Evolutionary conservation across 202 grass and related monocot species (phyloP).

Genomic region (Panicum hallii): DNA sequence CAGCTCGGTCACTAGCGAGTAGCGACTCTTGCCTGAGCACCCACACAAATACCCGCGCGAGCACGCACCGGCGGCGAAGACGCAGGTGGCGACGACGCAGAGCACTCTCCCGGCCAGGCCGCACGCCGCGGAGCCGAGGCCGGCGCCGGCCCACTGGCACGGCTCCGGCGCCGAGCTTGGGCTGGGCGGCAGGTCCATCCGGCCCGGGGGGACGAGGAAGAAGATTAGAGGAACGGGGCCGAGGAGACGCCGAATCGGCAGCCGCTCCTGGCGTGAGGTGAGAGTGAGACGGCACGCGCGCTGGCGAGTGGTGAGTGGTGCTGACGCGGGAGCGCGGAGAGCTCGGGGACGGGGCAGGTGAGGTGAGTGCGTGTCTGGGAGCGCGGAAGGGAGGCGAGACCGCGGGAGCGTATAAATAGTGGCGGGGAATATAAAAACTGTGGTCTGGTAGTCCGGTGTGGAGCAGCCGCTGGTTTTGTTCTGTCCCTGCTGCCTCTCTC

Average conservation of each 20-base stretch:
- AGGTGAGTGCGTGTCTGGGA: background rate
- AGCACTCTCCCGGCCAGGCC: slow-evolving; percentile 48
- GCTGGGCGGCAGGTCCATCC: slow-evolving; percentile 44
- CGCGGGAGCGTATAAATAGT: slow-evolving; percentile 39
- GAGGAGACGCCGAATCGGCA: background rate
- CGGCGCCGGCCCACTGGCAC: slow-evolving; percentile 31
- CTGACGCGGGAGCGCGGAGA: background rate
- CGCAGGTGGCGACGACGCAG: slow-evolving; percentile 53
- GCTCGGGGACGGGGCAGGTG: background rate
- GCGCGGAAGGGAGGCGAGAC: background rate
- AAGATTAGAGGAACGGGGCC: background rate
- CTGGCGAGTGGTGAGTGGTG: background rate
- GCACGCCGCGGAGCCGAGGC: slow-evolving; percentile 32
- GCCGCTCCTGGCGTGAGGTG: background rate
- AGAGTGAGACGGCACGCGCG: background rate
- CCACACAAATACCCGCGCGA: too few relatives aligned
- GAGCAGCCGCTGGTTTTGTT: slow-evolving; percentile 51
- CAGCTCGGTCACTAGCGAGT: background rate
- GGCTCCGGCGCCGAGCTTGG: slow-evolving; percentile 1
- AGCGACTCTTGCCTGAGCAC: background rate
- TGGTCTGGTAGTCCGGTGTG: slow-evolving; percentile 45
- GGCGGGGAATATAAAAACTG: slow-evolving; percentile 47
- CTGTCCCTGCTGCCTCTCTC: background rate
- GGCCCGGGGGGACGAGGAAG: background rate
- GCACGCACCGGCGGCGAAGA: slow-evolving; percentile 46